Conservation (phyloP, 2,329 filamentous ascomycete genomes). For the Ampelomyces quisqualis region DNA sequence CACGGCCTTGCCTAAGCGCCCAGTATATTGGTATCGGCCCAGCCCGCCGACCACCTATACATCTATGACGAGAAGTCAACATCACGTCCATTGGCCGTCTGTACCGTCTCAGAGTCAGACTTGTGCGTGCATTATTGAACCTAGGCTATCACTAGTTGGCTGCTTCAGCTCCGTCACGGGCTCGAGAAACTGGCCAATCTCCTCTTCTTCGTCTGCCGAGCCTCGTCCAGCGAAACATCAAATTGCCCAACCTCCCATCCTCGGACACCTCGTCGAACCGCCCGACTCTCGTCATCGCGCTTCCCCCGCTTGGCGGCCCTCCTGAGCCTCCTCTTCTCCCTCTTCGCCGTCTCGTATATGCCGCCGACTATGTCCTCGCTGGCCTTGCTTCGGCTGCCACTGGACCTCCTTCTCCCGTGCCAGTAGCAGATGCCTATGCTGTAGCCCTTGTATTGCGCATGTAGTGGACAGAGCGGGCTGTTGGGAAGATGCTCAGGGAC, state of each 20-base stretch:
- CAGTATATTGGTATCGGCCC: slow-evolving; percentile 13
- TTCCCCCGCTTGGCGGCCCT: no score
- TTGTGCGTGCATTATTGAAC: no score
- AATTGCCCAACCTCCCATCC: slow-evolving; percentile 8
- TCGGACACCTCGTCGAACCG: not conserved
- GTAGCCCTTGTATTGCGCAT: slow-evolving; percentile 42
- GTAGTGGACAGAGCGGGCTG: slow-evolving; percentile 49
- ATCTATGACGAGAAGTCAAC: no score
- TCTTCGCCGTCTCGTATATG: slow-evolving; percentile 26
- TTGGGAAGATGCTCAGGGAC: slow-evolving; percentile 49
- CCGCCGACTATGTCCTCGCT: not conserved
- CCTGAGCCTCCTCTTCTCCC: slow-evolving; percentile 14
- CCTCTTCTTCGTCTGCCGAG: slow-evolving; percentile 12
- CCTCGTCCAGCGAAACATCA: slow-evolving; percentile 1
- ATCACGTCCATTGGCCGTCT: no score
- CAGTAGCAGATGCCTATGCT: slow-evolving; percentile 46
- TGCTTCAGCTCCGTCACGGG: slow-evolving; percentile 5
- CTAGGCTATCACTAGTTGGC: no score
- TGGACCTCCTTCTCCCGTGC: slow-evolving; percentile 32
- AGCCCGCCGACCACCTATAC: no score
- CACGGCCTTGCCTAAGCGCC: slow-evolving; percentile 31
- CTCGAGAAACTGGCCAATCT: slow-evolving; percentile 21
- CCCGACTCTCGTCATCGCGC: slow-evolving; percentile 4
- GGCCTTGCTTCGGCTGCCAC: not conserved
- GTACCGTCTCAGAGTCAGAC: no score